Percentiles rank a stretch among this genome's conserved stretches.
Evolutionary conservation across 306 rosid genomes (phyloP).

Genomic region (Arachis stenosperma): DNA sequence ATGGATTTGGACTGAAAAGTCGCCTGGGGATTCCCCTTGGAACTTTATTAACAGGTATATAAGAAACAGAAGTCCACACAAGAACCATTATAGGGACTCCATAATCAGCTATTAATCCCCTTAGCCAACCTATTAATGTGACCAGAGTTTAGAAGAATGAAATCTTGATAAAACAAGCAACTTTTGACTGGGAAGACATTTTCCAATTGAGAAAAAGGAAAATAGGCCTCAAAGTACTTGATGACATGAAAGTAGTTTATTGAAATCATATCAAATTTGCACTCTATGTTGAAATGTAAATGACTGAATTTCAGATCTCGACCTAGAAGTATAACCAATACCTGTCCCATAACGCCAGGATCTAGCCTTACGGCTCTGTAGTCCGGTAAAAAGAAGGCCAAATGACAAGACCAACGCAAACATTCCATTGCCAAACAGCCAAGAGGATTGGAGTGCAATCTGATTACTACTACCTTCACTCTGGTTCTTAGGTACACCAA

Average conservation of each 20-base stretch:
- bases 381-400: slow-evolving; percentile 85
- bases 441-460: slow-evolving; percentile 65
- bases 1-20: slow-evolving; percentile 95
- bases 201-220: slow-evolving; percentile 6
- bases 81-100: slow-evolving; percentile 96
- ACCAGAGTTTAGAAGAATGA: slow-evolving; percentile 39
- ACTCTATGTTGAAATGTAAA: slow-evolving; percentile 20
- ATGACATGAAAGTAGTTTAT: slow-evolving; percentile 11
- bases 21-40: slow-evolving; percentile 93
- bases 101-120: slow-evolving; percentile 89
- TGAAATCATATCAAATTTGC: not conserved
- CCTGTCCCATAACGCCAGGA: slow-evolving; percentile 98
- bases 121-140: slow-evolving; percentile 60
- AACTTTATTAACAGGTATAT: slow-evolving; percentile 79
- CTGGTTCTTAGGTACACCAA: slow-evolving; percentile 62
- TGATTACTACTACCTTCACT: slow-evolving; percentile 58
- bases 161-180: slow-evolving; percentile 20
- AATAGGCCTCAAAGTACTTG: not conserved
- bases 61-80: slow-evolving; percentile 85
- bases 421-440: slow-evolving; percentile 99
- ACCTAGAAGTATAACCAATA: slow-evolving; percentile 37
- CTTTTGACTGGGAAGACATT: slow-evolving; percentile 7
- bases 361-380: slow-evolving; percentile 92
- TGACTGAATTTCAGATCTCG: slow-evolving; percentile 1
- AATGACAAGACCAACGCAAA: slow-evolving; percentile 91